Conservation (phyloP, 2,329 filamentous ascomycete species). For the Penicillium janthinellum region DNA sequence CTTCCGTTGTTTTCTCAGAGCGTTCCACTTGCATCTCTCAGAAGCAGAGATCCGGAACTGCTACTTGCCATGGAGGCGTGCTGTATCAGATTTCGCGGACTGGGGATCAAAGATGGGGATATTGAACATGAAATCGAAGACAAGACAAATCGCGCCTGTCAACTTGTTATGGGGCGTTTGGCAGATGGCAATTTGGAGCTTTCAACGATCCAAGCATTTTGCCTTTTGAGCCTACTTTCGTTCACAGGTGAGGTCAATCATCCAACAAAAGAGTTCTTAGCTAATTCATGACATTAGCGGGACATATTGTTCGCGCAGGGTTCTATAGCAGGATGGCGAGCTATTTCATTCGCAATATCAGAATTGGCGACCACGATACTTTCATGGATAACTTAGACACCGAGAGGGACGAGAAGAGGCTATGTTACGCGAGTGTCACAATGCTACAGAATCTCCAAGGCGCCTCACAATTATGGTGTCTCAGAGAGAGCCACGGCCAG, state of each 20-base stretch:
- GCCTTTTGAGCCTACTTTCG: conserved; percentile 34
- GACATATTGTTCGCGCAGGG: conserved; percentile 23
- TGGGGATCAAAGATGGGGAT: conserved; percentile 11
- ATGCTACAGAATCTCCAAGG: conserved; percentile 43
- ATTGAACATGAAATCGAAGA: conserved; percentile 15
- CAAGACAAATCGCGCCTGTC: conserved; percentile 24
- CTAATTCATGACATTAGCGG: conserved; percentile 11
- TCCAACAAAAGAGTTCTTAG: not conserved
- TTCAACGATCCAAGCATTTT: conserved; percentile 38
- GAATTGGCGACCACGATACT: conserved; percentile 13
- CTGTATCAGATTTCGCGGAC: conserved; percentile 29
- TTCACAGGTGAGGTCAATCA: conserved; percentile 30
- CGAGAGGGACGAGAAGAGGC: conserved; percentile 24
- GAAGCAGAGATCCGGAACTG: conserved; percentile 29
- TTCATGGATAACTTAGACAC: conserved; percentile 21
- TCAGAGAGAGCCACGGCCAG: conserved; percentile 11
- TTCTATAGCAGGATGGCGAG: conserved; percentile 22
- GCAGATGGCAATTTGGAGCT: conserved; percentile 34
- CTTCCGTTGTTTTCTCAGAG: conserved; percentile 32
- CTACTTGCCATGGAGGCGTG: conserved; percentile 33
- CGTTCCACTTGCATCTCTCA: conserved; percentile 19
- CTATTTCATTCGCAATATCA: conserved; percentile 22
- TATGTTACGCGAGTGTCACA: conserved; percentile 38
- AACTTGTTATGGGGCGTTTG: conserved; percentile 31
- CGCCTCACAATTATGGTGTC: conserved; percentile 8